Base-by-base conservation (phyloP, 73 alveolate species). In the Breviolum minutum region DNA sequence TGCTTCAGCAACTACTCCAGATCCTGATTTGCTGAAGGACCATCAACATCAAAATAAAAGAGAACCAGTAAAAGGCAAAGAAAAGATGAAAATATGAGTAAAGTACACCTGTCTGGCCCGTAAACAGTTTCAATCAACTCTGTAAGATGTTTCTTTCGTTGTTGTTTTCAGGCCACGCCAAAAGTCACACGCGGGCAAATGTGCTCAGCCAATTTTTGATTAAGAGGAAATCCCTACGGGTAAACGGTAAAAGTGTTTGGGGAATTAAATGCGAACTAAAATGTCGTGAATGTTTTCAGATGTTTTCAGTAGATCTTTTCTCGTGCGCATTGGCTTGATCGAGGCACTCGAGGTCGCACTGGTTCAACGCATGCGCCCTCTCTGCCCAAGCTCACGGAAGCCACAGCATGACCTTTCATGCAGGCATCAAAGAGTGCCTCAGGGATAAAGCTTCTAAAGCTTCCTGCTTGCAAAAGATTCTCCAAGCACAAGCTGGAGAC, bases 341-440 rank as follows among this genome's bases (percentile, higher is more conserved):
- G 8, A 27, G 90, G 98, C 60, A 22, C 98, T 17, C 98, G 89
- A 11, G 98, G 98, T 8, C 98, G 98, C 26, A 92, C 98, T 60
- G 98, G 98, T 32, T 92, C 98, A 64, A 92, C 98, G 29, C 98
- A 92, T 24, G 98, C 98, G 7, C 98, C 98, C 90, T 92, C 98
- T 73, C 98, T 24, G 29, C 89, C 89, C 90, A 92, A 30, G 81
- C 89, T 60, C 48, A 92, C 61, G 17, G 81, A 11, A 27, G 98
- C 98, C 16, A 74, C 98, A 22, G 90, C 91, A 14, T 92, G 98
- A 27, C 98, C 98, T 62, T 61, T 73, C 68, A 17, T 26, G 66
- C 98, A 92, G 22, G 98, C 98, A 32, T 92, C 98, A 20, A 74
- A 30, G 66, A 92, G 17, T 26, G 91, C 98, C 98, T 92, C 92